A percentile compares a stretch with the other conserved stretches of the same genome.
Conservation (phyloP, 2,329 filamentous ascomycete genomes). For the Alternaria atra region DNA sequence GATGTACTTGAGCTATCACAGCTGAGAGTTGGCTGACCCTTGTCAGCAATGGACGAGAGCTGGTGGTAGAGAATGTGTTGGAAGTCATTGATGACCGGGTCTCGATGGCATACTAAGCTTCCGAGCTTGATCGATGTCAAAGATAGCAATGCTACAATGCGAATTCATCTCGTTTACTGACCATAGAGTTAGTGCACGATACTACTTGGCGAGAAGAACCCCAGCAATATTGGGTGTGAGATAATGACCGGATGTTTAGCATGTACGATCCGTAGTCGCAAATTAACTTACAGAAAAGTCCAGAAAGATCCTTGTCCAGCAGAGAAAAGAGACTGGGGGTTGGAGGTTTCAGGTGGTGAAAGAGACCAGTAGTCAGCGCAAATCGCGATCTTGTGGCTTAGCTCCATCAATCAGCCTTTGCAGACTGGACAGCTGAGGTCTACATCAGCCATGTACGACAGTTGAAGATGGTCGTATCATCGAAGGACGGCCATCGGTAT, state of each 20-base stretch:
- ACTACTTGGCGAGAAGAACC: not conserved
- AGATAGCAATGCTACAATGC: not conserved
- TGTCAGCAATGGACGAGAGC: no score
- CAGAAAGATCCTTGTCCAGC: not conserved
- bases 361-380: not conserved
- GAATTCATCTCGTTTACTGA: not conserved
- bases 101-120: not conserved
- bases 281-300: not conserved
- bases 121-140: not conserved
- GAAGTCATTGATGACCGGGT: no score
- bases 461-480: conserved; percentile 2
- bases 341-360: no score
- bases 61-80: not conserved
- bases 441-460: not conserved
- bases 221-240: not conserved
- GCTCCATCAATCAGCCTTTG: not conserved
- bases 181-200: not conserved
- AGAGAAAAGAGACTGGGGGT: not conserved
- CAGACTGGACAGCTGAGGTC: not conserved
- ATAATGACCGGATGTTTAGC: not conserved
- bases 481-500: conserved; percentile 5
- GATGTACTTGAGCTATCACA: not conserved
- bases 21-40: not conserved
- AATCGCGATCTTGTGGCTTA: not conserved
- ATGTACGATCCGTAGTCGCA: not conserved